A percentile compares a stretch with the other conserved stretches of the same genome.
Evolutionary conservation across 148 eudicot species (phyloP).

Genomic region (Amaranthus cruentus): DNA sequence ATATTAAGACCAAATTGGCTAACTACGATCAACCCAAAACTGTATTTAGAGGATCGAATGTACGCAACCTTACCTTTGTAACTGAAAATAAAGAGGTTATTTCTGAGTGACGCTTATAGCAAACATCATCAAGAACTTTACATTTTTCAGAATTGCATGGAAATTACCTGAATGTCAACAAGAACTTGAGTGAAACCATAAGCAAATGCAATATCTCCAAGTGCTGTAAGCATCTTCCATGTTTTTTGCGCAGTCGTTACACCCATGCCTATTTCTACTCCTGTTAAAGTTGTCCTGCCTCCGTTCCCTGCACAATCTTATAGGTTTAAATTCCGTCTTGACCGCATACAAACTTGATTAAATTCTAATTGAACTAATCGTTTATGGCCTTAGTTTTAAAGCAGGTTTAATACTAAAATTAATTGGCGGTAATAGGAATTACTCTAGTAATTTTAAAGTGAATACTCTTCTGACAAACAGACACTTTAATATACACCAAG

Average conservation of each 20-base stretch:
- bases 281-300: slow-evolving; percentile 46
- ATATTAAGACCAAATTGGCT: neutral
- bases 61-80: neutral
- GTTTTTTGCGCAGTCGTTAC: slow-evolving; percentile 50
- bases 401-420: too few species aligned
- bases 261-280: slow-evolving; percentile 43
- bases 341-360: too few species aligned
- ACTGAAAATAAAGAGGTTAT: too few species aligned
- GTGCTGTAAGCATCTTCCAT: slow-evolving; percentile 54
- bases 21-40: neutral
- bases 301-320: slow-evolving; percentile 35
- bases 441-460: too few species aligned
- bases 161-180: slow-evolving; percentile 59
- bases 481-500: too few species aligned
- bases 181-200: slow-evolving; percentile 51
- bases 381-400: too few species aligned
- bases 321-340: neutral
- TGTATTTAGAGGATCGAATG: neutral
- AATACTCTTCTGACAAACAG: too few species aligned
- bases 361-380: too few species aligned
- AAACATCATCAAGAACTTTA: neutral
- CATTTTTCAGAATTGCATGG: too few species aligned
- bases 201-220: slow-evolving; percentile 74
- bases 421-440: too few species aligned
- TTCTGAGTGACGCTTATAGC: neutral